phyloP scores from a whole-genome alignment of 768 basidiomycete species.

The Aureoboletus auriporus region DNA sequence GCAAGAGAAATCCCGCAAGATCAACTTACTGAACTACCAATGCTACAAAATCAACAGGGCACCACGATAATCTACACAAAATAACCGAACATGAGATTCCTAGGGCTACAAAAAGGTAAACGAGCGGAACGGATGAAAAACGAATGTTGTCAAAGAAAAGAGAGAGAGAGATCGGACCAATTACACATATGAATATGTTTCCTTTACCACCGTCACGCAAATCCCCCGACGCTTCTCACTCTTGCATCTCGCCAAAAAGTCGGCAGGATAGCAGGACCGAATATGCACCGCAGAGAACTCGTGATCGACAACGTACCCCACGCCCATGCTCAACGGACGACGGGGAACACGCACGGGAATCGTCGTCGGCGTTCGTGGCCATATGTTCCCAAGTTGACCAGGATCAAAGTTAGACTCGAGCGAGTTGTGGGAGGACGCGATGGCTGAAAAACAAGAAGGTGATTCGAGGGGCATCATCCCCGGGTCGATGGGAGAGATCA shows the following conservation, averaged over 20 bases:
- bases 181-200: constrained; percentile 17
- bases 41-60: constrained; percentile 12
- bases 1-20: background rate
- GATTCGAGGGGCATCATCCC: constrained; percentile 21
- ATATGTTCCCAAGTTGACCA: constrained; percentile 7
- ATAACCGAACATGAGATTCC: background rate
- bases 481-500: constrained; percentile 10
- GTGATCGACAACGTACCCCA: background rate
- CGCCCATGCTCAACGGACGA: constrained; percentile 6
- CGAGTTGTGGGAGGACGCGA: constrained; percentile 32
- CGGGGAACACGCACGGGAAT: constrained; percentile 10
- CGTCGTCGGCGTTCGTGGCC: constrained; percentile 21
- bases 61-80: constrained; percentile 1
- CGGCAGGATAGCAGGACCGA: background rate
- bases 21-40: background rate
- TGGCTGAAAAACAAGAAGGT: constrained; percentile 14
- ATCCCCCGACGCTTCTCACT: constrained; percentile 27
- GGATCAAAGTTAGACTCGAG: constrained; percentile 26
- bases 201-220: constrained; percentile 43
- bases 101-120: constrained; percentile 20
- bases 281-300: constrained; percentile 1
- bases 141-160: too few species aligned
- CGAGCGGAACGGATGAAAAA: background rate
- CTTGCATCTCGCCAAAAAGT: background rate
- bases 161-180: too few species aligned